These are phyloP conservation scores for Corymbia maculata DNA, from an alignment of 345 rosid species.

Conservation along the genomic window DNA sequence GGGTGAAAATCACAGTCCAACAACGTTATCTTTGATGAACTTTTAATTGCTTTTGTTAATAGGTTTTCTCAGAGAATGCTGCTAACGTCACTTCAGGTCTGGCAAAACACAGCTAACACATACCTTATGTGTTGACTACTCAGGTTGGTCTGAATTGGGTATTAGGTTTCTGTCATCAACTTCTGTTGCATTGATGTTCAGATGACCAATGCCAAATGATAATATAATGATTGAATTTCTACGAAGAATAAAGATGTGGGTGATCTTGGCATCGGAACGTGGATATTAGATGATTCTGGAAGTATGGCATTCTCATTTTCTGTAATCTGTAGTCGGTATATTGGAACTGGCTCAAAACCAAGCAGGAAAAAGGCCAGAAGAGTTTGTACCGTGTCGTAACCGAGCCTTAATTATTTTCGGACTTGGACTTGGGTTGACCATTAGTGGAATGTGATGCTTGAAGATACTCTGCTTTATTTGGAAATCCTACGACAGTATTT, in stretches of 20 bases:
- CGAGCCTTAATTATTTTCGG: not conserved
- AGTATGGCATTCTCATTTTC: not conserved
- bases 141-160: slow-evolving; percentile 37
- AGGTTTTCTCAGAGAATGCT: not conserved
- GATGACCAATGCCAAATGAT: not conserved
- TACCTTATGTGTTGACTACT: slow-evolving; percentile 76
- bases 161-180: not conserved
- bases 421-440: not conserved
- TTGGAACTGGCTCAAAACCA: not conserved
- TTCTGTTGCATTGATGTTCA: not conserved
- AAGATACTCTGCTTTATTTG: not conserved
- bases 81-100: slow-evolving; percentile 36
- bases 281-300: not conserved
- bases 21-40: not conserved
- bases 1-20: not conserved
- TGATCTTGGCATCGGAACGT: not conserved
- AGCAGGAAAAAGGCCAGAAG: not conserved
- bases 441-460: not conserved
- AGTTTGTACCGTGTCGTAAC: not conserved
- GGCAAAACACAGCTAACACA: slow-evolving; percentile 94
- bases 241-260: not conserved
- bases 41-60: not conserved
- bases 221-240: not conserved
- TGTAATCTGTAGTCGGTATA: not conserved
- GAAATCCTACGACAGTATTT: not conserved